Evolutionary conservation across 306 rosid species (phyloP), one percentile per base, ranked within the genome.

Genomic region (Luffa acutangula): DNA sequence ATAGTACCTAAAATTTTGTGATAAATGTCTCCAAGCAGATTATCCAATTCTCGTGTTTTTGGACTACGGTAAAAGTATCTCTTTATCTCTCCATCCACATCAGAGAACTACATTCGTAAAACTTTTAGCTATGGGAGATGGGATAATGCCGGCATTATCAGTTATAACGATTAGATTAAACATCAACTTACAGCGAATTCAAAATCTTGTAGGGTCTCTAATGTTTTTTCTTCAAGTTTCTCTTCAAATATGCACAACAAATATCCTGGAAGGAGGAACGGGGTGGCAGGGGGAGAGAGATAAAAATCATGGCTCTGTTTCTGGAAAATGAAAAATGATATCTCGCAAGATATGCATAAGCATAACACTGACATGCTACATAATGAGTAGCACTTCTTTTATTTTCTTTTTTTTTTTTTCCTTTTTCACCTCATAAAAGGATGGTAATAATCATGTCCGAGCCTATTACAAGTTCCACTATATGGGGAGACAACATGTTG

Each of bases 41-140:
- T 83, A 82, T 92, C 98, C 88, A 95, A 81, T 75, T 95, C 97
- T 83, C 89, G 87, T 20, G 98, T 92, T 91, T 95, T 95, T 66
- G 97, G 92, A 1, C 96, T 95, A 54, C 82, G 97, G 86, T 91
- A 95, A 83, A 95, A 92, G 80, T 84, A 89, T 84, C 90, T 88
- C 84, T 85, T 90, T 75, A 87, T 89, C 79, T 95, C 98, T 80
- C 88, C 97, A 84, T 95, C 98, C 85, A 85, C 86, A 78, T 95
- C 96, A 85, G 91, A 82, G 82, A 95, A 95, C 98, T 92, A 77
- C 69, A 78, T 75, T 86, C 77, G 84, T 79, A 86, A 81, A 76
- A 80, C 49, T 81, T 75, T 65, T 75, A 73, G 63, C 79, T 75
- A 82, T 70, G 49, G 76, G 37, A 80, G 80, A 71, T 37, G 49